phyloP scores from a whole-genome alignment of 139 green algal genomes.

The Micractinium sp. region DNA sequence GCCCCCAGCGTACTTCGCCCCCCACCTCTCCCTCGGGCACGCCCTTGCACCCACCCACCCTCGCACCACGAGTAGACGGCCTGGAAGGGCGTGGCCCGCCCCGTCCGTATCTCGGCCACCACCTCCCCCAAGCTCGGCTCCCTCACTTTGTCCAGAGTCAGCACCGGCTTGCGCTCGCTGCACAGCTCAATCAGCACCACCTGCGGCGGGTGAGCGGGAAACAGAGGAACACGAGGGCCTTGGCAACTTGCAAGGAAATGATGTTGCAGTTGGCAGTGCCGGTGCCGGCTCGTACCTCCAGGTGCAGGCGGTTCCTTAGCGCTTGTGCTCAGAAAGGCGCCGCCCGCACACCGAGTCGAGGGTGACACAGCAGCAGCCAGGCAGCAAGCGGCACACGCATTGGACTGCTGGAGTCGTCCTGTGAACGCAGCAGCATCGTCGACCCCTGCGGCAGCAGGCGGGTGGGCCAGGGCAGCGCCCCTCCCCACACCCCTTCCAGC shows the following conservation, averaged over 20 bases:
- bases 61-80: slow-evolving; percentile 58
- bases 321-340: too few relatives aligned
- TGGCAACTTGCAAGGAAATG: too few relatives aligned
- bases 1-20: background rate
- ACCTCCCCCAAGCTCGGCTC: slow-evolving; percentile 32
- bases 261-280: too few relatives aligned
- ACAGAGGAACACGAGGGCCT: background rate
- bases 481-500: background rate
- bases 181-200: slow-evolving; percentile 51
- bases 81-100: slow-evolving; percentile 53
- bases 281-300: background rate
- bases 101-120: slow-evolving; percentile 15
- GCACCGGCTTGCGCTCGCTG: slow-evolving; percentile 33
- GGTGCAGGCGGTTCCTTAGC: too few relatives aligned
- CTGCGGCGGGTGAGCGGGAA: background rate
- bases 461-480: too few relatives aligned
- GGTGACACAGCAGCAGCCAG: too few relatives aligned
- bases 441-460: too few relatives aligned
- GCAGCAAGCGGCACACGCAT: too few relatives aligned
- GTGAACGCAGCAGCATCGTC: too few relatives aligned
- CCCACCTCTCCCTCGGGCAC: too few relatives aligned
- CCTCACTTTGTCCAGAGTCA: slow-evolving; percentile 35
- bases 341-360: too few relatives aligned
- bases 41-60: background rate
- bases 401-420: too few relatives aligned